Conservation (phyloP, 2,329 filamentous ascomycete genomes). For the Aspergillus pseudotamarii region DNA sequence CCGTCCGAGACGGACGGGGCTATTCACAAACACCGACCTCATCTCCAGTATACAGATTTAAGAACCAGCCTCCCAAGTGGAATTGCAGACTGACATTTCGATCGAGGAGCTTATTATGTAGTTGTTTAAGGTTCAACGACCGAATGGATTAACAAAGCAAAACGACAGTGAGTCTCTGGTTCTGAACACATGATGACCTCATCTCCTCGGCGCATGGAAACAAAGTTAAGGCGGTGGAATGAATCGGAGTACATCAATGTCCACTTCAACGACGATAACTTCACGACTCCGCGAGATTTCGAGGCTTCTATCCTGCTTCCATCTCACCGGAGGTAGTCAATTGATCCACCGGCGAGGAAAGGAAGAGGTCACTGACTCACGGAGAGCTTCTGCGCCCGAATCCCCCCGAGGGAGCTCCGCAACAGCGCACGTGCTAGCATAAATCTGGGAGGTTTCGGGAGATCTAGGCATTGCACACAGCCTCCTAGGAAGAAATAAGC, state of each 20-base stretch:
- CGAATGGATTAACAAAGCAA: background rate
- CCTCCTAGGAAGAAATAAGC: background rate
- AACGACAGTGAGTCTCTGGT: background rate
- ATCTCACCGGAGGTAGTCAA: slow-evolving; percentile 5
- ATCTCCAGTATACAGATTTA: background rate
- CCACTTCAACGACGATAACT: background rate
- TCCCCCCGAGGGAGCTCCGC: background rate
- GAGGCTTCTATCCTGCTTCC: slow-evolving; percentile 1
- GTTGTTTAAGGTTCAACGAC: background rate
- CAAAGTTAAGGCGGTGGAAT: background rate
- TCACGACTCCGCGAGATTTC: background rate
- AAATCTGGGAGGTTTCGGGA: background rate
- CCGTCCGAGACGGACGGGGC: background rate
- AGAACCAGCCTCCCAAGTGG: background rate
- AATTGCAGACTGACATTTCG: background rate
- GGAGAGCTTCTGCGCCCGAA: background rate
- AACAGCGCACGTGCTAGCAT: background rate
- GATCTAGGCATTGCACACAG: background rate
- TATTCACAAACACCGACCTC: background rate
- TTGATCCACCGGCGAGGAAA: background rate
- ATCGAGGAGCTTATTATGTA: background rate
- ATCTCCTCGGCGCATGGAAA: slow-evolving; percentile 1
- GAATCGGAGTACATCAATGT: slow-evolving; percentile 4
- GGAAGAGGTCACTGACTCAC: background rate
- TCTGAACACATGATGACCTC: slow-evolving; percentile 22